Conservation (phyloP, 768 basidiomycete species). For the Hygrocybe coccinea region DNA sequence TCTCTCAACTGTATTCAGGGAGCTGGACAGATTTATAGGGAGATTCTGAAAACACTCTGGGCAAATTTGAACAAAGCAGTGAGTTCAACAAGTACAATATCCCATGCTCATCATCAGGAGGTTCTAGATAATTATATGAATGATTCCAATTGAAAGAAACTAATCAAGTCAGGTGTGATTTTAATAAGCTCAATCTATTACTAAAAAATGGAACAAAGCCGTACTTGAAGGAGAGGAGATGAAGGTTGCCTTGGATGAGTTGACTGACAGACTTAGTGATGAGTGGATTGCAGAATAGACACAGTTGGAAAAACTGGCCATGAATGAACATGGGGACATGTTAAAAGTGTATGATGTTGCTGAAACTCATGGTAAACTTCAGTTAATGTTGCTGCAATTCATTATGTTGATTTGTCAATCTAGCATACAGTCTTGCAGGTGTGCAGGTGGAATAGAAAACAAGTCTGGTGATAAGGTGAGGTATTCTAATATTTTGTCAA, state of each 20-base stretch:
- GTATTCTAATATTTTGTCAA: neutral
- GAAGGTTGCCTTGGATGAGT: conserved; percentile 1
- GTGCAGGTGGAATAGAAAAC: neutral
- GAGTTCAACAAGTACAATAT: conserved; percentile 30
- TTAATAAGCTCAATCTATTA: conserved; percentile 14
- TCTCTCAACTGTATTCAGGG: conserved; percentile 27
- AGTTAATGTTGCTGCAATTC: neutral
- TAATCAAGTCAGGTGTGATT: conserved; percentile 18
- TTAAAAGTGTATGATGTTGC: conserved; percentile 5
- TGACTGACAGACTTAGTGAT: neutral
- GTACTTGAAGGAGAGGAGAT: neutral
- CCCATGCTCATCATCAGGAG: conserved; percentile 22
- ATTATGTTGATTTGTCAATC: neutral
- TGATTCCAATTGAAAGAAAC: conserved; percentile 35
- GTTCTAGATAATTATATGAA: conserved; percentile 35
- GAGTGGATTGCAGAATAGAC: neutral
- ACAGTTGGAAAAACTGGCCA: neutral
- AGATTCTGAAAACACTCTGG: conserved; percentile 35
- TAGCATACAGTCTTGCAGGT: neutral
- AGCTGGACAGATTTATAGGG: conserved; percentile 29
- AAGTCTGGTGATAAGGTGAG: neutral
- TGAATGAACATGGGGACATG: neutral
- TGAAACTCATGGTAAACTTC: neutral
- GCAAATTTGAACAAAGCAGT: conserved; percentile 21
- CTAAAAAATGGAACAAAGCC: neutral